These are phyloP conservation scores for Wickerhamomyces sp. DNA, from an alignment of 1,139 yeast species.

Conservation along the genomic window DNA sequence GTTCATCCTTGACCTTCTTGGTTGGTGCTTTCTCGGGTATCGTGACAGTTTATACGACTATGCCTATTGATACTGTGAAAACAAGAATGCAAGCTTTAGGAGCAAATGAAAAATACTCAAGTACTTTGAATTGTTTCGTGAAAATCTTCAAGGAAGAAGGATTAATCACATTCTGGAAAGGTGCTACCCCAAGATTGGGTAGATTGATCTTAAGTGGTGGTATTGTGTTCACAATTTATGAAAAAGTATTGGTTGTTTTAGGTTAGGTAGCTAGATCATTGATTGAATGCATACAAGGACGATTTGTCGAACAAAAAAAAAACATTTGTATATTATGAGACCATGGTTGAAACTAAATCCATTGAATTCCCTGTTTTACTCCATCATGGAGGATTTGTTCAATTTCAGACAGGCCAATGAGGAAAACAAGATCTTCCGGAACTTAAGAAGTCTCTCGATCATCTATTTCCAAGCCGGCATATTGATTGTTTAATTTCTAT, in stretches of 20 bases:
- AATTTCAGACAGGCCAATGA: no score
- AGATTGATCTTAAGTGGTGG: constrained; percentile 92
- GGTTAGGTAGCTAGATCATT: constrained; percentile 13
- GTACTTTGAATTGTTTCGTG: constrained; percentile 78
- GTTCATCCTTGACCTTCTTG: constrained; percentile 74
- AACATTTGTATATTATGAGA: no score
- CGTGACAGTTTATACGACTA: constrained; percentile 90
- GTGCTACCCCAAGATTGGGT: constrained; percentile 95
- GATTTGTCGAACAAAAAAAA: no score
- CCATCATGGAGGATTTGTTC: no score
- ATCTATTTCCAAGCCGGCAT: background rate
- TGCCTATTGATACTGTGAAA: constrained; percentile 97
- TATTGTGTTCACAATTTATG: constrained; percentile 91
- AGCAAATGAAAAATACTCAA: constrained; percentile 61
- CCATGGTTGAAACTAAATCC: no score
- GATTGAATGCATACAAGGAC: background rate
- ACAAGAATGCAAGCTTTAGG: constrained; percentile 96
- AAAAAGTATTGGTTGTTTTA: constrained; percentile 69
- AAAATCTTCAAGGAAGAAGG: constrained; percentile 86
- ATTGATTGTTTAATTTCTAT: background rate
- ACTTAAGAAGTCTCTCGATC: no score
- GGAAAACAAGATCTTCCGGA: no score
- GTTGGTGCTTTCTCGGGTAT: constrained; percentile 93
- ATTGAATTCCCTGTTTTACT: no score
- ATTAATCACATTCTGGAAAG: constrained; percentile 91